Conservation (phyloP, 768 basidiomycete genomes). For the Trametes elegans region DNA sequence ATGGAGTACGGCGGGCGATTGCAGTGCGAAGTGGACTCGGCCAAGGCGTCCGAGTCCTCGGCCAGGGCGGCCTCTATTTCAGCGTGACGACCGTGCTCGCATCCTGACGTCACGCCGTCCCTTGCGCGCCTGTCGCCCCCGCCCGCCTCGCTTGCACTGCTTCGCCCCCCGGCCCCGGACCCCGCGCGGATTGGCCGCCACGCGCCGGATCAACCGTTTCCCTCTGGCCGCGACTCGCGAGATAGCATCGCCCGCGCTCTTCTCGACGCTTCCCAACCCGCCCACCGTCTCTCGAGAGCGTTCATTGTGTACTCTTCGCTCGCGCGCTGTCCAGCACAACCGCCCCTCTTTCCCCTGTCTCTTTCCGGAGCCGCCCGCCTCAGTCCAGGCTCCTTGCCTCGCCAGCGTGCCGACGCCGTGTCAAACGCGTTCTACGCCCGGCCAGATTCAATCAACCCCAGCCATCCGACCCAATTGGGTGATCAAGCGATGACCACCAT, state of each 20-base stretch:
- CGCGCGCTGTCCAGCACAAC: neutral
- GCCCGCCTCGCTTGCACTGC: neutral
- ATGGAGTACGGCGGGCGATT: slow-evolving; percentile 1
- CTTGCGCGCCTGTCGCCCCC: neutral
- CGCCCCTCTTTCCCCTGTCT: too few species aligned
- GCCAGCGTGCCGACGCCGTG: neutral
- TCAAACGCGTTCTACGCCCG: neutral
- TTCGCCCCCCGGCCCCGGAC: neutral
- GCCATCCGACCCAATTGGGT: too few species aligned
- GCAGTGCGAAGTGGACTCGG: neutral
- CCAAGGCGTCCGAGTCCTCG: neutral
- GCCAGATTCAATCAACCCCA: neutral
- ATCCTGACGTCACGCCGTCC: slow-evolving; percentile 15
- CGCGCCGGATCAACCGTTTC: slow-evolving; percentile 4
- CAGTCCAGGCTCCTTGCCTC: neutral
- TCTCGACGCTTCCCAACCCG: neutral
- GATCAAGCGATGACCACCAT: neutral
- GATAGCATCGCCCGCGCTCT: neutral
- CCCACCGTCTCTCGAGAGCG: neutral
- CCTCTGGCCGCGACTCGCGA: neutral
- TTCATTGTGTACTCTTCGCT: too few species aligned
- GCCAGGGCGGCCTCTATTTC: slow-evolving; percentile 13
- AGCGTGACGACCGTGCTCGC: slow-evolving; percentile 5
- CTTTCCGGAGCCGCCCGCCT: too few species aligned
- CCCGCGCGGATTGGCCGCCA: neutral